Base-by-base conservation (phyloP, 345 rosid species). In the Melastoma malabathricum region DNA sequence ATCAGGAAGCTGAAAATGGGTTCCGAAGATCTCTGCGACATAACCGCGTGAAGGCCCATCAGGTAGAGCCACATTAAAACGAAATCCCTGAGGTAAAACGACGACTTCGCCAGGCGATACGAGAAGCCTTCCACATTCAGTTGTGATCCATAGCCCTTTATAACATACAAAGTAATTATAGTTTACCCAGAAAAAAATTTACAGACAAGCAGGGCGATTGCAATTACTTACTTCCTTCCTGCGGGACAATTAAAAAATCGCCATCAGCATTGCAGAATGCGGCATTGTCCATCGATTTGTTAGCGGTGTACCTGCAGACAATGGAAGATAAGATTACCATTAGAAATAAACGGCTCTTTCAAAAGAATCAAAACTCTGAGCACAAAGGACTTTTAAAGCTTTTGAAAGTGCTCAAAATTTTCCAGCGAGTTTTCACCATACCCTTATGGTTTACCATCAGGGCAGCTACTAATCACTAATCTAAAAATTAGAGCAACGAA, bases 1-100 rank as follows among this genome's bases (percentile, higher is more conserved):
- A 68, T 90, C 98, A 62, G 96, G 98, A 61, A 90, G 94, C 64
- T 90, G 94, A 82, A 84, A 84, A 77, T 90, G 98, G 63, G 81
- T 47, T 18, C 98, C 98, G 48, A 82, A 90, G 57, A 90, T 68
- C 75, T 86, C 98, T 52, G 94, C 83, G 47, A 82, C 83, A 67
- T 90, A 90, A 64, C 98, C 96, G 27, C 87, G 82, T 3, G 96
- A 84, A 18, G 86, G 81, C n/a, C 96, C 98, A 62, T 90, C 98
- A 0, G 80, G 94, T 55, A 84, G 51, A 62, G 75, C 75, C 19
- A 90, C 66, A 13, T 72, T 69, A 52, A 84, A 86, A 14, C 98
- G 80, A 63, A 90, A 84, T 15, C 98, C 96, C 68, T 86, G 98
- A 44, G 96, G 98, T 65, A 84, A 64, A 62, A 86, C 84, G 62